phyloP scores from a whole-genome alignment of 148 eudicot species.

The Polygonum maritimum region DNA sequence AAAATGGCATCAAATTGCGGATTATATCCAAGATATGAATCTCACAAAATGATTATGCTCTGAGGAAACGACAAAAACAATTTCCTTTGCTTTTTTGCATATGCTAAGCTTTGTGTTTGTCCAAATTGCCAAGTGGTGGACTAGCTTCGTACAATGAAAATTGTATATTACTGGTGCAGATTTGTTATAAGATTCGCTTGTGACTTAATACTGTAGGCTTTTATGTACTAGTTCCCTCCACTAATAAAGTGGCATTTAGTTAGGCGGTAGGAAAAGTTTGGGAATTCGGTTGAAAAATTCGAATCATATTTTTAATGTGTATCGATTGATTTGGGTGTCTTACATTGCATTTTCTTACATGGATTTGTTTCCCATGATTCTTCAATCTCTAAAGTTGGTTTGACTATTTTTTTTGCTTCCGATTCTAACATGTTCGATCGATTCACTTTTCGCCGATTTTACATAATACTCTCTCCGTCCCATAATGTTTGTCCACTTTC shows the following conservation, averaged over 20 bases:
- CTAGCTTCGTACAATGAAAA: background rate
- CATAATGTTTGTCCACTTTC: no score
- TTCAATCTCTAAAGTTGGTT: no score
- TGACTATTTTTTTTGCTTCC: no score
- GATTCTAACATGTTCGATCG: no score
- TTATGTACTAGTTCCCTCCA: background rate
- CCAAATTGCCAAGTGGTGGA: background rate
- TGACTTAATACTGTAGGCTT: background rate
- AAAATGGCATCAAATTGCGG: background rate
- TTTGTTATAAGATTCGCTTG: constrained; percentile 2
- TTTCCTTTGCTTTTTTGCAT: background rate
- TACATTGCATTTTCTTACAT: no score
- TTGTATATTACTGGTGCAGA: background rate
- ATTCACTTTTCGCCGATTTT: no score
- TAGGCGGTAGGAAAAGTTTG: background rate
- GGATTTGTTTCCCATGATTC: no score
- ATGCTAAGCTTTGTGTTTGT: background rate
- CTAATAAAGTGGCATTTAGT: background rate
- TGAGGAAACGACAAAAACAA: background rate
- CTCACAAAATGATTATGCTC: constrained; percentile 9
- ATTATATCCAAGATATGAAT: constrained; percentile 3
- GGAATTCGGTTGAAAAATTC: background rate
- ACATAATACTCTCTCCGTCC: no score
- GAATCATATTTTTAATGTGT: background rate
- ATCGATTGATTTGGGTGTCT: no score